Conservation (phyloP, 202 grass and related monocot species). For the Cymbopogon flexuosus region DNA sequence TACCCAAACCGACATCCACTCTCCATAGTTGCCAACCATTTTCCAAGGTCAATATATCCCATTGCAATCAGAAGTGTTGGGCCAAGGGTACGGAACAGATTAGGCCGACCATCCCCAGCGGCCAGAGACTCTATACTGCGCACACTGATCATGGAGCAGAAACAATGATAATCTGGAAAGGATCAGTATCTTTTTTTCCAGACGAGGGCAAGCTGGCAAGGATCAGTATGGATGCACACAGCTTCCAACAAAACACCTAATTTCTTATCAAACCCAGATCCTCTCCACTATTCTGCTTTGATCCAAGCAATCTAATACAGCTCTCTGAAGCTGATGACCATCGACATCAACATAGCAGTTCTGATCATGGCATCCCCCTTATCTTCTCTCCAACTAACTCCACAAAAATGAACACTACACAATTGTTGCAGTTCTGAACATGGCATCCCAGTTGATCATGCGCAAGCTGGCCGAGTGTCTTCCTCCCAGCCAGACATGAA, state of each 20-base stretch:
- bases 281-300: neutral
- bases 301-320: neutral
- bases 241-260: neutral
- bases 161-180: neutral
- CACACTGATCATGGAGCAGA: conserved; percentile 13
- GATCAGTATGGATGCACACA: neutral
- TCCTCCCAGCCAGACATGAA: neutral
- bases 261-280: neutral
- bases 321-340: neutral
- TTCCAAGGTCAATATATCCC: conserved; percentile 80
- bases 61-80: conserved; percentile 70
- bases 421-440: neutral
- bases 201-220: too few relatives aligned
- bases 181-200: neutral
- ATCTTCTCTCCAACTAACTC: neutral
- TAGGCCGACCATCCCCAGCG: conserved; percentile 21
- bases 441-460: neutral
- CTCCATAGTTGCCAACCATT: conserved; percentile 59
- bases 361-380: neutral
- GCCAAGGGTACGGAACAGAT: conserved; percentile 47
- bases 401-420: neutral
- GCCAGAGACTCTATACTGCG: conserved; percentile 26
- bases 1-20: conserved; percentile 68
- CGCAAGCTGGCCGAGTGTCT: neutral
- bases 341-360: neutral